Evolutionary conservation across 768 basidiomycete genomes (phyloP).

Genomic region (Nevesoporus exiguus): DNA sequence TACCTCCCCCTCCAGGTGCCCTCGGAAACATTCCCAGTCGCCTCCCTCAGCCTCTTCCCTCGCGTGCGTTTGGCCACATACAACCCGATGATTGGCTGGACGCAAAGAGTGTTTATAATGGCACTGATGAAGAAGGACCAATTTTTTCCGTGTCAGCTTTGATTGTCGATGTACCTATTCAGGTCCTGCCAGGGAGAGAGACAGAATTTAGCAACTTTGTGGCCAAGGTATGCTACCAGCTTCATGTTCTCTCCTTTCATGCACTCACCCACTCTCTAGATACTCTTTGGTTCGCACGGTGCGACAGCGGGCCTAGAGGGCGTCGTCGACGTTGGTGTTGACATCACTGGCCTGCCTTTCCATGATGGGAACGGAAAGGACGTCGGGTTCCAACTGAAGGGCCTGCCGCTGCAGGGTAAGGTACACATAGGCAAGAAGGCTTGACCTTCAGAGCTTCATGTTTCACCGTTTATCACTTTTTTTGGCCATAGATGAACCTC

Average conservation of each 20-base stretch:
- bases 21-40: conserved; percentile 39
- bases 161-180: conserved; percentile 69
- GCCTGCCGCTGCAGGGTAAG: conserved; percentile 64
- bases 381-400: conserved; percentile 53
- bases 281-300: conserved; percentile 63
- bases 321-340: conserved; percentile 54
- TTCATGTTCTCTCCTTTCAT: neutral
- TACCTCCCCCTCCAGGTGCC: conserved; percentile 1
- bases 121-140: conserved; percentile 48
- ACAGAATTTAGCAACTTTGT: conserved; percentile 75
- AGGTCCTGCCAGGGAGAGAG: conserved; percentile 76
- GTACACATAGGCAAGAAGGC: conserved; percentile 62
- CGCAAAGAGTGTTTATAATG: conserved; percentile 40
- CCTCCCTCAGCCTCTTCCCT: conserved; percentile 65
- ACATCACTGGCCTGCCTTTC: conserved; percentile 59
- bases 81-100: conserved; percentile 66
- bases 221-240: conserved; percentile 52
- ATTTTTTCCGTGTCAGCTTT: conserved; percentile 59
- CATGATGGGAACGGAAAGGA: conserved; percentile 36
- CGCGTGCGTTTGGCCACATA: conserved; percentile 73
- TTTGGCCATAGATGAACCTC: conserved; percentile 3
- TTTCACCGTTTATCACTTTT: neutral
- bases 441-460: neutral
- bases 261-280: conserved; percentile 36
- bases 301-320: conserved; percentile 70